Evolutionary conservation across 2,329 filamentous ascomycete species (phyloP), one percentile per base, ranked within the genome.

Genomic region (Fusarium tjaetaba): DNA sequence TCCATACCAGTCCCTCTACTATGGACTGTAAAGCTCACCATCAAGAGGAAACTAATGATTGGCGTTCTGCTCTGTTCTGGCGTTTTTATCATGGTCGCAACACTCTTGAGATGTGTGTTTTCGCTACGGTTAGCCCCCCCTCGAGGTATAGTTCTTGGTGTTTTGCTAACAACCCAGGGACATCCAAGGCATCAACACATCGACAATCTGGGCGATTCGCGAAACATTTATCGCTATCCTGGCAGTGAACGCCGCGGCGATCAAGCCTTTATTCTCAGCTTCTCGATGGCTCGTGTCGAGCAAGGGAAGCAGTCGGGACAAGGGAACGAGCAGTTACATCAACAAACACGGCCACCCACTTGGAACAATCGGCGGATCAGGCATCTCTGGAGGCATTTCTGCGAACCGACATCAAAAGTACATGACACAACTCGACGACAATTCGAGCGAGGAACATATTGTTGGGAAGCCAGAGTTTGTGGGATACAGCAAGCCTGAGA

Each of bases 141-240:
- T 4, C 15, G 5, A 2, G 8, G 5, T 11, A n/a, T 24, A 2
- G 2, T 4, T 13, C 10, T 32, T 6, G 3, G 6, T 2, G 4
- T 16, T 38, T 22, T 26, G 20, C 68, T 74, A 49, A 74, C 43
- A 15, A 11, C 5, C 13, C 24, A 75, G 77, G 32, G 76, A 80
- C 32, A 81, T 83, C 42, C 52, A 81, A 24, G 79, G 78, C 22
- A 82, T 84, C 74, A 83, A 84, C 64, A 70, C 79, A 5, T 81
- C 80, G 30, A 84, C 82, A 1, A 83, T 84, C 26, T 85, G 84
- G 84, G 82, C 82, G 18, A 83, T 84, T 22, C 80, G 84, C 49
- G 84, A 86, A 73, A 84, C 82, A 6, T 85, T 86, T 46, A 80
- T 85, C 38, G 83, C 79, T n/a, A 83, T 85, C 55, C 80, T 86